Percentiles rank a stretch among this genome's conserved stretches.
Evolutionary conservation across 768 basidiomycete species (phyloP).

Genomic region (Brasilioporus rufonigricans): DNA sequence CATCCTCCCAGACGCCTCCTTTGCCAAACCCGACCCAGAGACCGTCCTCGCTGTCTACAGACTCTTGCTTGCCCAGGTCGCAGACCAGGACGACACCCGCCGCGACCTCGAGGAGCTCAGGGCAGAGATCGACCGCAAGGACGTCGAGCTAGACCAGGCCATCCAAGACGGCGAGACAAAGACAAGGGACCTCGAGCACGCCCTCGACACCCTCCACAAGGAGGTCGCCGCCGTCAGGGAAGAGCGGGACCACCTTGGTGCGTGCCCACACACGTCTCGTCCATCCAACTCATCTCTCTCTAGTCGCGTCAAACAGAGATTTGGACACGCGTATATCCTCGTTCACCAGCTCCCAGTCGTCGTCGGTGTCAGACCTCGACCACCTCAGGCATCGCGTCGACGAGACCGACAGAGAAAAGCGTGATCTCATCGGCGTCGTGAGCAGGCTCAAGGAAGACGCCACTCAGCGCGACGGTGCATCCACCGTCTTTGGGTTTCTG

Average conservation of each 20-base stretch:
- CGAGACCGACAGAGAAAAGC: conserved; percentile 85
- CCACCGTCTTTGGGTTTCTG: background rate
- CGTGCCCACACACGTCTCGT: conserved; percentile 23
- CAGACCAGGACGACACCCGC: conserved; percentile 52
- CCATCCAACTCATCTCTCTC: conserved; percentile 10
- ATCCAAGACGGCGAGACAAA: conserved; percentile 72
- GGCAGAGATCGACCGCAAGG: conserved; percentile 67
- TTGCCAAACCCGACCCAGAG: conserved; percentile 57
- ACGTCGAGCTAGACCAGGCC: conserved; percentile 82
- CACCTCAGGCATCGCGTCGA: conserved; percentile 59
- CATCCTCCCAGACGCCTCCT: conserved; percentile 59
- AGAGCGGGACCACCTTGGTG: conserved; percentile 69
- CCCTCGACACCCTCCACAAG: conserved; percentile 49
- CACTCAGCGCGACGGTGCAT: conserved; percentile 69
- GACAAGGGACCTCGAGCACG: conserved; percentile 53
- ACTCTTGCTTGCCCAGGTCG: conserved; percentile 53
- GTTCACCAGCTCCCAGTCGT: conserved; percentile 56
- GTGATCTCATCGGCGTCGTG: conserved; percentile 80
- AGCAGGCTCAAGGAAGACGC: conserved; percentile 80
- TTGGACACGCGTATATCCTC: conserved; percentile 56
- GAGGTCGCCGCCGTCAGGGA: conserved; percentile 56
- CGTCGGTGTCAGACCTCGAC: conserved; percentile 62
- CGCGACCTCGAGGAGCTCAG: conserved; percentile 69
- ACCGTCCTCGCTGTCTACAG: conserved; percentile 62
- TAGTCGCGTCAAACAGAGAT: conserved; percentile 44